Evolutionary conservation across 306 rosid species (phyloP), one percentile per base, ranked within the genome.

Genomic region (Begonia masoniana): DNA sequence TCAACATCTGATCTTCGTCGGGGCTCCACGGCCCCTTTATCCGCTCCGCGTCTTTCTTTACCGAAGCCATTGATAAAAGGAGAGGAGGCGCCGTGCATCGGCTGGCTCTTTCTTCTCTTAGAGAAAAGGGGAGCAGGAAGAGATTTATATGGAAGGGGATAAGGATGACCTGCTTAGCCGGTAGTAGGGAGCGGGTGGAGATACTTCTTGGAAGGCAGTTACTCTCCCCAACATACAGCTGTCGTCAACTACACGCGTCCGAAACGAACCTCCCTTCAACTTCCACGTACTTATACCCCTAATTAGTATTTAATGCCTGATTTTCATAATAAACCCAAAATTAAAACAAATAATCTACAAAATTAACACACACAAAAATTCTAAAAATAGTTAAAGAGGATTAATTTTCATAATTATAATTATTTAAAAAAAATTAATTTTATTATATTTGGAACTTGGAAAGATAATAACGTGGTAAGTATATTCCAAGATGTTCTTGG

Each of bases 11-110:
- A 46, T 87, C 96, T 21, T 87, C 96, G 21, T 83, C 94, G 4
- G 84, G 96, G 50, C 94, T 80, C 96, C 96, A 87, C 10, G 96
- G 87, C 2, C 96, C 96, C 64, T 78, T 87, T 21, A 83, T 82
- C 58, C 96, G 86, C 74, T 80, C 94, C 59, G 59, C 51, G 11
- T 43, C 12, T 4, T 72, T 72, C 43, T 56, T 66, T 8, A 69
- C 7, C 6, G 80, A 71, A 43, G 76, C 77, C 83, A 77, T 77
- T 3, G 55, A 58, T 10, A 12, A 4, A 53, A 10, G 13, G 59
- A 13, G 61, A 51, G 61, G 26, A 24, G 41, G 43, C 50, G 65
- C 65, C 23, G 51, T 19, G 65, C 57, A 56, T 61, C 65, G 16
- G 57, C 58, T 41, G 21, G 51, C 19, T 17, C 1, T 1, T 43